phyloP scores from a whole-genome alignment of 1,139 yeast species.

The Kluyveromyces sp. region DNA sequence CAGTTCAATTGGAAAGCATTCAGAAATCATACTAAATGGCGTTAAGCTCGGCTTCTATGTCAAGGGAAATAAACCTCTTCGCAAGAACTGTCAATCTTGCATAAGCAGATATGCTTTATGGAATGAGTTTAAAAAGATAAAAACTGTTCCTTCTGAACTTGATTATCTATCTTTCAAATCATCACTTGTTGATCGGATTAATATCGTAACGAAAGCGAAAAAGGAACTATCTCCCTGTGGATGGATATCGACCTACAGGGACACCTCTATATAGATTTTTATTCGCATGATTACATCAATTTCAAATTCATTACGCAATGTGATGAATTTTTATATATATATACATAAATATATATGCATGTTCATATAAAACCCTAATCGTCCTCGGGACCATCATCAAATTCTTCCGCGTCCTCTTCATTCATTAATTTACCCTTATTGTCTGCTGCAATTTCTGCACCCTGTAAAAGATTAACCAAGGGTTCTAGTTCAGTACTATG shows the following conservation, averaged over 20 bases:
- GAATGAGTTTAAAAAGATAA: slow-evolving; percentile 12
- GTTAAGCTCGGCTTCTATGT: slow-evolving; percentile 44
- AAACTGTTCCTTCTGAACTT: not conserved
- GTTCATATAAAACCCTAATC: not conserved
- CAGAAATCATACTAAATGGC: slow-evolving; percentile 45
- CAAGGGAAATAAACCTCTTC: slow-evolving; percentile 38
- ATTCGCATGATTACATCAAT: not conserved
- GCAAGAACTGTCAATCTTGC: slow-evolving; percentile 36
- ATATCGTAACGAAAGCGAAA: slow-evolving; percentile 10
- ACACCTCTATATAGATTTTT: not conserved
- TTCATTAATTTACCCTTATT: slow-evolving; percentile 20
- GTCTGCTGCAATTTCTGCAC: slow-evolving; percentile 69
- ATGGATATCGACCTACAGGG: slow-evolving; percentile 21
- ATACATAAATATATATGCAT: too few relatives aligned
- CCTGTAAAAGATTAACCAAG: slow-evolving; percentile 57
- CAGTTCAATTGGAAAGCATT: not conserved
- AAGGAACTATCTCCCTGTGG: slow-evolving; percentile 21
- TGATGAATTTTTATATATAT: not conserved
- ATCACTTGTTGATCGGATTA: slow-evolving; percentile 14
- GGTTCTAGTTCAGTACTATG: slow-evolving; percentile 41
- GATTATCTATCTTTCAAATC: slow-evolving; percentile 23
- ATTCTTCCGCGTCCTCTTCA: slow-evolving; percentile 23
- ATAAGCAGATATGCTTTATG: slow-evolving; percentile 18
- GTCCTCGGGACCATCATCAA: slow-evolving; percentile 25
- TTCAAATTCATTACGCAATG: not conserved